These are phyloP conservation scores for Xylaria hypoxylon DNA, from an alignment of 2,329 filamentous ascomycete species.

Conservation along the genomic window DNA sequence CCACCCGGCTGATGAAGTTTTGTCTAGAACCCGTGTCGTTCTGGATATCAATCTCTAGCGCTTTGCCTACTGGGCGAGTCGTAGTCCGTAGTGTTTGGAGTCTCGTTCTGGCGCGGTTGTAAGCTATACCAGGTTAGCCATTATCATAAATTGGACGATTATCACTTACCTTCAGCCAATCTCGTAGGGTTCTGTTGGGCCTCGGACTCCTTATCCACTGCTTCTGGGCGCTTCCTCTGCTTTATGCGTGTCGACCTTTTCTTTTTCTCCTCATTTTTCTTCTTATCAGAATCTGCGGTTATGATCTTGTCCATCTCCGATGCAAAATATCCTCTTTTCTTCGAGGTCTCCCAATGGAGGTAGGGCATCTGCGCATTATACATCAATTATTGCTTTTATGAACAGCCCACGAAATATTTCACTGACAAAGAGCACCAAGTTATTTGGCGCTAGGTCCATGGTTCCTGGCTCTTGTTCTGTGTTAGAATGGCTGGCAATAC, in stretches of 20 bases:
- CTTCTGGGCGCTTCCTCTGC: neutral
- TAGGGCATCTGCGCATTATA: slow-evolving; percentile 52
- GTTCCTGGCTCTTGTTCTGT: no score
- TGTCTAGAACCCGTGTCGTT: no score
- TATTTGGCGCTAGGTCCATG: slow-evolving; percentile 23
- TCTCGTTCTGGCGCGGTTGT: neutral
- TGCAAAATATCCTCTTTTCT: no score
- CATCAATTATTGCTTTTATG: neutral
- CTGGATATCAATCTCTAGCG: neutral
- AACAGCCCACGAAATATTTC: no score
- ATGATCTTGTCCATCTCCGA: slow-evolving; percentile 44
- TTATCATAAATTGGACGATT: neutral
- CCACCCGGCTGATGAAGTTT: no score
- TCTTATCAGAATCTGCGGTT: neutral
- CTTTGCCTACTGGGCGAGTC: neutral
- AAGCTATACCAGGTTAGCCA: neutral
- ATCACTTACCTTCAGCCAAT: neutral
- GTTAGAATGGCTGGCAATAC: no score
- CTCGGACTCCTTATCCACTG: neutral
- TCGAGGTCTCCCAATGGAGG: slow-evolving; percentile 58
- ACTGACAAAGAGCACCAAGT: slow-evolving; percentile 45
- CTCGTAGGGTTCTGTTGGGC: neutral
- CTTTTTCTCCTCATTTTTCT: neutral
- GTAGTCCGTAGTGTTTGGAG: neutral
- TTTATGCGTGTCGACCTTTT: neutral